Percentiles rank a stretch among this genome's conserved stretches.
Conservation (phyloP, 2,329 filamentous ascomycete species). For the Fusarium pininemorale region DNA sequence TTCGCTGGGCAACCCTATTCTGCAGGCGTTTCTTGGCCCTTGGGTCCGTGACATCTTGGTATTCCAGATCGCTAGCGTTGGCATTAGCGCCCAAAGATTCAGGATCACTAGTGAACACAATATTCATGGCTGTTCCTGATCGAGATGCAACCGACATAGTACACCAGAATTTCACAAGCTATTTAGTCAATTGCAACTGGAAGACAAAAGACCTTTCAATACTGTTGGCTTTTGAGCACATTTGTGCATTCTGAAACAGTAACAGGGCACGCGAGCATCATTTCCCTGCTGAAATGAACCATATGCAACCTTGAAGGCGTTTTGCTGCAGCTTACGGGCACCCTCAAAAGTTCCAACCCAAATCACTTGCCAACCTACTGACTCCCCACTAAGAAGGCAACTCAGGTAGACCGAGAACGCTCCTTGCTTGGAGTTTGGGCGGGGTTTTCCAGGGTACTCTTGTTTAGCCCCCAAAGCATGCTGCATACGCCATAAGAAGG, state of each 20-base stretch:
- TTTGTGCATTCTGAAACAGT: neutral
- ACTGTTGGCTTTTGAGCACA: neutral
- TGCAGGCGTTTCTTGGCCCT: neutral
- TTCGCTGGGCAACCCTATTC: neutral
- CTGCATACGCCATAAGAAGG: neutral
- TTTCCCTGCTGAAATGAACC: neutral
- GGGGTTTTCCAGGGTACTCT: neutral
- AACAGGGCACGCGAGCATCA: neutral
- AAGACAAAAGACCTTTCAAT: neutral
- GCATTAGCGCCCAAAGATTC: neutral
- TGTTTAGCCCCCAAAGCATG: neutral
- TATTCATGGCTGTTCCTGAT: neutral
- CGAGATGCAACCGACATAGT: no score
- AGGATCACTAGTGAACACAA: neutral
- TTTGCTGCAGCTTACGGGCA: neutral
- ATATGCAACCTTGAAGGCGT: neutral
- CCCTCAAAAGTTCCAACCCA: neutral
- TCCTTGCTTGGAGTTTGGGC: neutral
- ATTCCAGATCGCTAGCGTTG: neutral
- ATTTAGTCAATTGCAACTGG: accelerated
- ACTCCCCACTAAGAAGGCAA: neutral
- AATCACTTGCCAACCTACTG: neutral
- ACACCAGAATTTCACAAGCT: neutral
- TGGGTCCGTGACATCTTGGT: neutral
- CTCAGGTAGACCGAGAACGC: neutral